A percentile compares a stretch with the other conserved stretches of the same genome.
phyloP scores from a whole-genome alignment of 2,329 filamentous ascomycete genomes.

The Hypoxylon sp. region DNA sequence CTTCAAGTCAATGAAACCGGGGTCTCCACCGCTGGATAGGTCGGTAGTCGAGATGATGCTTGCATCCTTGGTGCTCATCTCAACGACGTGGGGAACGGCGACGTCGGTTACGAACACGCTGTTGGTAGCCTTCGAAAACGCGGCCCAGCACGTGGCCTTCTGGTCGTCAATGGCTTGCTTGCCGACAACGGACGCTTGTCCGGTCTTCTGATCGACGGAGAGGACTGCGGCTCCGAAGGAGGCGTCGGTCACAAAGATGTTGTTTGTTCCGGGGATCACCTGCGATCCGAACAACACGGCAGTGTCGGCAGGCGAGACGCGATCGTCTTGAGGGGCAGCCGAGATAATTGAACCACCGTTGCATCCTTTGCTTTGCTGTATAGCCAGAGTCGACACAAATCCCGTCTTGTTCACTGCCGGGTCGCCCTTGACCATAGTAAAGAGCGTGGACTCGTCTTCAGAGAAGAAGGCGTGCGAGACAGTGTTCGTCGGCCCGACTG shows the following conservation, averaged over 20 bases:
- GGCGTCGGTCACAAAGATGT: constrained; percentile 70
- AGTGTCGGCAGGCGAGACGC: constrained; percentile 67
- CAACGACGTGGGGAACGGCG: constrained; percentile 66
- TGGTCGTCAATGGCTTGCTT: constrained; percentile 65
- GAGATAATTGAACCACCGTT: constrained; percentile 15
- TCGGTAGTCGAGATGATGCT: constrained; percentile 62
- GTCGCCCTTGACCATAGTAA: constrained; percentile 74
- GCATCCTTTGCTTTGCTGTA: constrained; percentile 52
- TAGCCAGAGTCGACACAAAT: constrained; percentile 67
- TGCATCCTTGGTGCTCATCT: constrained; percentile 68
- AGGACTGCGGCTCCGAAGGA: constrained; percentile 70
- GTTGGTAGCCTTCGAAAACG: constrained; percentile 63
- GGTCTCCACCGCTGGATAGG: constrained; percentile 62
- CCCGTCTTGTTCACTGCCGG: constrained; percentile 68
- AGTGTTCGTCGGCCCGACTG: constrained; percentile 70
- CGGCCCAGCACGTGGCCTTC: constrained; percentile 71
- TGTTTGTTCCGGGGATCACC: constrained; percentile 60
- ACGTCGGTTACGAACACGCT: constrained; percentile 74
- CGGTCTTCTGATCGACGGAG: constrained; percentile 56
- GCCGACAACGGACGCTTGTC: constrained; percentile 56
- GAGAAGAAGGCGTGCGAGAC: constrained; percentile 74
- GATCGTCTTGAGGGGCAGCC: constrained; percentile 51
- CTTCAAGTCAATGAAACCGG: constrained; percentile 69
- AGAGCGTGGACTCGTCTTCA: constrained; percentile 65
- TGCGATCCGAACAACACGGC: constrained; percentile 70